Evolutionary conservation across 2,329 filamentous ascomycete species (phyloP).

Genomic region (Rasamsonia emersonii): DNA sequence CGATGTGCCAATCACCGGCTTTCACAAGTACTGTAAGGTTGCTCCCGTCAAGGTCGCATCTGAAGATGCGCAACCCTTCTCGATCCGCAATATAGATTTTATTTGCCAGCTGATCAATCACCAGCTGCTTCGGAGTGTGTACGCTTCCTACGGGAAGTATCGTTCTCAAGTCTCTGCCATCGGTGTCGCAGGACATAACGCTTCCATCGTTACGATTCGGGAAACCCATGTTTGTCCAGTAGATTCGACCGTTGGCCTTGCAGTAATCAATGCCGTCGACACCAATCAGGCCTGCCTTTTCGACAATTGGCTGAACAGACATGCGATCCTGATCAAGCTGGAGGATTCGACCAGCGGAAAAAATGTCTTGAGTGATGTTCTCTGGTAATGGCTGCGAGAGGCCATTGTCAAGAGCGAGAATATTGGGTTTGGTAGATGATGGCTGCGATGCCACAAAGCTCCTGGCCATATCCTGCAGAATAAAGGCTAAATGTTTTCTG

Average conservation of each 20-base stretch:
- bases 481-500: no score
- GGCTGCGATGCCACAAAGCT: no score
- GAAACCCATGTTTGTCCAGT: constrained; percentile 45
- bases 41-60: constrained; percentile 27
- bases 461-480: no score
- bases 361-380: no score
- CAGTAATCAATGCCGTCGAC: constrained; percentile 40
- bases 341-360: no score
- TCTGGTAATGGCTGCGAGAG: no score
- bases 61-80: constrained; percentile 32
- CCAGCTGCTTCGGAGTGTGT: constrained; percentile 43
- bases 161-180: constrained; percentile 38
- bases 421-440: no score
- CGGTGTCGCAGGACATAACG: constrained; percentile 39
- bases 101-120: constrained; percentile 16
- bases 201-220: constrained; percentile 34
- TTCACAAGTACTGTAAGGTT: constrained; percentile 32
- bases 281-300: constrained; percentile 6
- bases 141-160: constrained; percentile 38
- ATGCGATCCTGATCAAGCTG: no score
- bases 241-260: constrained; percentile 27
- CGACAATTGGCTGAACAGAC: no score
- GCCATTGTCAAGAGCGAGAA: no score
- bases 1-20: constrained; percentile 18
- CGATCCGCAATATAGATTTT: constrained; percentile 38